These are phyloP conservation scores for Phylloporus arenicola DNA, from an alignment of 768 basidiomycete species.

Conservation along the genomic window DNA sequence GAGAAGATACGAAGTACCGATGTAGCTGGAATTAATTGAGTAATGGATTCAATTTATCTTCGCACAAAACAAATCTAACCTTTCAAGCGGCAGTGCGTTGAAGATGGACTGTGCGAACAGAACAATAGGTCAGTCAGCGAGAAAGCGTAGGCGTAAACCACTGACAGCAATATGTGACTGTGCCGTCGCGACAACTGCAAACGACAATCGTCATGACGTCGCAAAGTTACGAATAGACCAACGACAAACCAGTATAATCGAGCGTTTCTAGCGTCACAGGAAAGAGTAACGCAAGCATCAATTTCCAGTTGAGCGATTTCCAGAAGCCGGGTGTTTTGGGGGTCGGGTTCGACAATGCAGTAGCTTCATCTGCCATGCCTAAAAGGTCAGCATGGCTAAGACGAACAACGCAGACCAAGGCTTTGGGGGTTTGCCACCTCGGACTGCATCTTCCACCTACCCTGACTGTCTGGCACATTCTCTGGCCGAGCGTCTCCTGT, in stretches of 20 bases:
- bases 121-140: neutral
- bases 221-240: neutral
- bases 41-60: neutral
- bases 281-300: slow-evolving; percentile 34
- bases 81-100: slow-evolving; percentile 24
- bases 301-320: slow-evolving; percentile 24
- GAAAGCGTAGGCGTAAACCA: neutral
- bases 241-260: slow-evolving; percentile 23
- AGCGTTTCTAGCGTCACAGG: slow-evolving; percentile 39
- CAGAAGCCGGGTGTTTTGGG: slow-evolving; percentile 19
- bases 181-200: slow-evolving; percentile 46
- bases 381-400: neutral
- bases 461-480: neutral
- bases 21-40: slow-evolving; percentile 30
- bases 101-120: slow-evolving; percentile 21
- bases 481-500: neutral
- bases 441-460: slow-evolving; percentile 1
- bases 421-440: neutral
- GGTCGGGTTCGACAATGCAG: neutral
- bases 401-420: neutral
- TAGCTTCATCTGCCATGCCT: slow-evolving; percentile 1
- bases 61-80: slow-evolving; percentile 11
- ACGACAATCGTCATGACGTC: neutral
- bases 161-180: slow-evolving; percentile 47
- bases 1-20: slow-evolving; percentile 47